phyloP scores from a whole-genome alignment of 2,329 filamentous ascomycete genomes.

The Penicillium sumatraense region DNA sequence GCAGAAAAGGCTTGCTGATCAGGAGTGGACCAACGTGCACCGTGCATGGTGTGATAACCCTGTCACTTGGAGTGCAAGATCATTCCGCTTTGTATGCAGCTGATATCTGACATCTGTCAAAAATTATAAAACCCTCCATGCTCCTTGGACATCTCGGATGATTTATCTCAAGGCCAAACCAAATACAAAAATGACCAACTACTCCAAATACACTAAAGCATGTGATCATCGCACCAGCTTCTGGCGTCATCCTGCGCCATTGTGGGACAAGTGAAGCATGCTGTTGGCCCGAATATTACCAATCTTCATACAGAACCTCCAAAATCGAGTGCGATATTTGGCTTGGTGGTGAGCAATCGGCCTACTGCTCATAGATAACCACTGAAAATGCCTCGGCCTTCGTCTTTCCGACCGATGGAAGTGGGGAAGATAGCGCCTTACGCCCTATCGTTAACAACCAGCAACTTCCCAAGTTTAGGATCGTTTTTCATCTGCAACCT shows the following conservation, averaged over 20 bases:
- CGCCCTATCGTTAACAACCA: not conserved
- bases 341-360: not conserved
- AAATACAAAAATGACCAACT: not conserved
- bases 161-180: not conserved
- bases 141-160: not conserved
- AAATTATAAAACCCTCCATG: too few species aligned
- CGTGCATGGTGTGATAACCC: too few species aligned
- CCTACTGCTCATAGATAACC: not conserved
- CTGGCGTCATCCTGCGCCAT: constrained; percentile 10
- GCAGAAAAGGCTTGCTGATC: too few species aligned
- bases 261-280: not conserved
- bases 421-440: constrained; percentile 1
- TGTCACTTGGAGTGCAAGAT: too few species aligned
- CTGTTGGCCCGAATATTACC: not conserved
- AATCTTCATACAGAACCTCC: too few species aligned
- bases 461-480: not conserved
- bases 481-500: not conserved
- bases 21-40: not conserved
- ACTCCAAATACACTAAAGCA: not conserved
- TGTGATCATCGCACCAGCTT: not conserved
- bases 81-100: too few species aligned
- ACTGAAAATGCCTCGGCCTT: not conserved
- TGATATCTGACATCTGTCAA: too few species aligned
- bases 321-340: not conserved
- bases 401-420: not conserved